Conservation (phyloP, 2,329 filamentous ascomycete species). For the Sclerotiophoma versabilis region DNA sequence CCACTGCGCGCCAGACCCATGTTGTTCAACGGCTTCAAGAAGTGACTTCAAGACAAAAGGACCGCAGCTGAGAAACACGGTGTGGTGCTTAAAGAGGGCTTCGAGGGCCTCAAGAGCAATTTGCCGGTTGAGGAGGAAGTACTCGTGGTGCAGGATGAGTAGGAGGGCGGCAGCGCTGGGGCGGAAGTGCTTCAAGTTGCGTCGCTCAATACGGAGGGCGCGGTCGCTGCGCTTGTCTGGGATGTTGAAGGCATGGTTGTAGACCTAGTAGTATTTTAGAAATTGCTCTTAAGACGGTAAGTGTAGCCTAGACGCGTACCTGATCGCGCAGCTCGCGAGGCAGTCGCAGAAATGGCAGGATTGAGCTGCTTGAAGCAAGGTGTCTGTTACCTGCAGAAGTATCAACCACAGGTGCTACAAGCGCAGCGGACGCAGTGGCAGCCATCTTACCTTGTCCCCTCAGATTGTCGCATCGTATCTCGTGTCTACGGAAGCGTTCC, state of each 20-base stretch:
- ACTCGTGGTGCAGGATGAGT: conserved; percentile 44
- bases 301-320: conserved; percentile 21
- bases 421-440: conserved; percentile 13
- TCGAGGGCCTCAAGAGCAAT: conserved; percentile 46
- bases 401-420: conserved; percentile 15
- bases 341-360: conserved; percentile 42
- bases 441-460: conserved; percentile 25
- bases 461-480: conserved; percentile 15
- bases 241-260: conserved; percentile 36
- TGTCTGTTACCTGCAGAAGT: conserved; percentile 7
- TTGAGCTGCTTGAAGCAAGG: conserved; percentile 1
- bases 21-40: conserved; percentile 36
- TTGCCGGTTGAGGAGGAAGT: conserved; percentile 44
- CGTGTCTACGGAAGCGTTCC: conserved; percentile 16
- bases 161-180: conserved; percentile 42
- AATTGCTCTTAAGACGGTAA: background rate
- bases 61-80: conserved; percentile 44
- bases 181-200: conserved; percentile 42
- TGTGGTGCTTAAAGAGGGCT: conserved; percentile 44
- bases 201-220: conserved; percentile 44
- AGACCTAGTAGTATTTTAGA: conserved; percentile 32
- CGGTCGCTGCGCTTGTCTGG: conserved; percentile 36
- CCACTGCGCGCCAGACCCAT: conserved; percentile 36
- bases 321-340: conserved; percentile 49
- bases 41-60: conserved; percentile 45